Conservation (phyloP, 78 protist species). For the Dictyostelium firmibasis region DNA sequence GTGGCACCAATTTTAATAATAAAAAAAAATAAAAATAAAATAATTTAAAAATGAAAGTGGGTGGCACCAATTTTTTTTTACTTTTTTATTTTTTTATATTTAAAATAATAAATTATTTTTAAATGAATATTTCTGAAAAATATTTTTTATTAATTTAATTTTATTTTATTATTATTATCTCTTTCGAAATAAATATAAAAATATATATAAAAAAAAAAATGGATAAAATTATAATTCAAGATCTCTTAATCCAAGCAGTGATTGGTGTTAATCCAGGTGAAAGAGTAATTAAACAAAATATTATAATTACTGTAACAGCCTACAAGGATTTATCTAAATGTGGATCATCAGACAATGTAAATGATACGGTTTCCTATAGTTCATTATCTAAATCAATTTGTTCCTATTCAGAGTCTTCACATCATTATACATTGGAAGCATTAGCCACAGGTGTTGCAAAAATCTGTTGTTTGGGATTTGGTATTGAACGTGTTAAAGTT, state of each 20-base stretch:
- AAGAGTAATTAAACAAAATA: constrained; percentile 63
- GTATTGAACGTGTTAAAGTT: constrained; percentile 63
- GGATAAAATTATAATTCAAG: constrained; percentile 68
- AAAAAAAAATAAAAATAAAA: too few species aligned
- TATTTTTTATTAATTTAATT: too few species aligned
- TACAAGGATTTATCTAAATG: constrained; percentile 60
- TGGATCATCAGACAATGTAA: constrained; percentile 68
- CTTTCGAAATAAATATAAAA: too few species aligned
- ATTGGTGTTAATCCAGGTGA: constrained; percentile 82
- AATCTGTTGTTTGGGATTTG: constrained; percentile 74
- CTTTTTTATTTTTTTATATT: too few species aligned
- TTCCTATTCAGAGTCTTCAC: constrained; percentile 73
- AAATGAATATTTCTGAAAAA: too few species aligned
- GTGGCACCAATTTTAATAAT: too few species aligned
- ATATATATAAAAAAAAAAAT: background rate
- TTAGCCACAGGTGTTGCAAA: constrained; percentile 80
- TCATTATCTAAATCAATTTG: constrained; percentile 57
- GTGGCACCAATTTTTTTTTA: too few species aligned
- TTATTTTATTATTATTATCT: too few species aligned
- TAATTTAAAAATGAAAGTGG: too few species aligned
- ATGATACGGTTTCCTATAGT: constrained; percentile 65
- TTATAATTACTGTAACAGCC: constrained; percentile 31
- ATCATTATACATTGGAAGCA: constrained; percentile 76
- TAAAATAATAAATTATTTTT: too few species aligned
- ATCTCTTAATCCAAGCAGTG: constrained; percentile 72